These are phyloP conservation scores for Chytriomyces sp. DNA, from an alignment of 192 early-diverging fungal species.

Conservation along the genomic window DNA sequence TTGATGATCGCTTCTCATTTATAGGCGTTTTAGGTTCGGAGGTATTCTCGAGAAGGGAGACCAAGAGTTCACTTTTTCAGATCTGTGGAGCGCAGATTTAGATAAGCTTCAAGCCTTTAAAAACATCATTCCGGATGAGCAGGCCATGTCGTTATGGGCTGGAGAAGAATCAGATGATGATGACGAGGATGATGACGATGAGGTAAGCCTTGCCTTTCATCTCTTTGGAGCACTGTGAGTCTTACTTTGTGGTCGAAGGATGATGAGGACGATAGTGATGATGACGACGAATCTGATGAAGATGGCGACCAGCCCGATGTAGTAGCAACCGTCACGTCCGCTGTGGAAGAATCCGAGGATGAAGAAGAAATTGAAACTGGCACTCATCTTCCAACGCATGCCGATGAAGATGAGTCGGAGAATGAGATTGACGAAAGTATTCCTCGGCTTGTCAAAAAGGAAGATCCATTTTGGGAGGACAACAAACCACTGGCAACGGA, in stretches of 20 bases:
- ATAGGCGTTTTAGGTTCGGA: conserved; percentile 45
- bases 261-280: background rate
- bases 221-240: conserved; percentile 41
- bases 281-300: conserved; percentile 38
- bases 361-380: conserved; percentile 15
- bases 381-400: background rate
- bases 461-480: conserved; percentile 38
- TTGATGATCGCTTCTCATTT: background rate
- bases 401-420: conserved; percentile 40
- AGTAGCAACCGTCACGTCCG: background rate
- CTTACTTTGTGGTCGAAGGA: conserved; percentile 20
- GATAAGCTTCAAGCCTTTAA: conserved; percentile 70
- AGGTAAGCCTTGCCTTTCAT: conserved; percentile 29
- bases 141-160: conserved; percentile 51
- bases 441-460: conserved; percentile 39
- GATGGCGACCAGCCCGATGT: conserved; percentile 15
- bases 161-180: conserved; percentile 60
- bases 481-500: conserved; percentile 25
- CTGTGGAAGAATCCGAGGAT: conserved; percentile 28
- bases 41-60: conserved; percentile 69
- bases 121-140: conserved; percentile 47
- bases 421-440: conserved; percentile 36
- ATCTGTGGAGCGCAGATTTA: conserved; percentile 68
- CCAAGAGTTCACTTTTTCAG: conserved; percentile 64
- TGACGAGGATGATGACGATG: conserved; percentile 51